phyloP scores from a whole-genome alignment of 2,329 filamentous ascomycete species.

The Fusarium gaditjirri region DNA sequence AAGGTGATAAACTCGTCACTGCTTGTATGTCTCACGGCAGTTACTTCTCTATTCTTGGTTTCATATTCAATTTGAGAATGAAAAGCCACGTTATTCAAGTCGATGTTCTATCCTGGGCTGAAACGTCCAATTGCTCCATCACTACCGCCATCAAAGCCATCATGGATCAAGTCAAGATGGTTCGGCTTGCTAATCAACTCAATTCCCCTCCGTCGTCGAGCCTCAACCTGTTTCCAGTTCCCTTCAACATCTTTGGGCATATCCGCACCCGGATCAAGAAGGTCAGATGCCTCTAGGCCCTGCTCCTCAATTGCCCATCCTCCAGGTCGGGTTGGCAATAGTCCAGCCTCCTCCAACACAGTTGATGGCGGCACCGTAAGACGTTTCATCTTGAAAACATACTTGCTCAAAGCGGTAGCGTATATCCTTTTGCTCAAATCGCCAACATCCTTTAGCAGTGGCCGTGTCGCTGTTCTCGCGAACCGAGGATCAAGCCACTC shows the following conservation, averaged over 20 bases:
- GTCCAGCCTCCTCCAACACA: background rate
- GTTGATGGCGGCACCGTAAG: background rate
- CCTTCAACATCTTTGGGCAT: background rate
- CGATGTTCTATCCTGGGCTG: rapidly evolving
- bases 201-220: background rate
- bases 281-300: background rate
- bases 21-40: no score
- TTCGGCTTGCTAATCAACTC: background rate
- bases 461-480: background rate
- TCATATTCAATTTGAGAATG: no score
- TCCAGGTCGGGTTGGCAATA: background rate
- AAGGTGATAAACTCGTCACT: no score
- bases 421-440: background rate
- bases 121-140: background rate
- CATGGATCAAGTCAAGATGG: background rate
- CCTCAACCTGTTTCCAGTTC: background rate
- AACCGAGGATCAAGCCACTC: background rate
- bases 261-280: no score
- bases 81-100: rapidly evolving
- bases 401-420: slow-evolving; percentile 1
- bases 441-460: rapidly evolving
- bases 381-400: slow-evolving; percentile 2
- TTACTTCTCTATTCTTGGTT: no score
- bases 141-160: background rate
- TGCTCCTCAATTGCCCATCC: background rate